These are phyloP conservation scores for Spiraea crenata DNA, from an alignment of 331 rosid genomes.

Conservation along the genomic window DNA sequence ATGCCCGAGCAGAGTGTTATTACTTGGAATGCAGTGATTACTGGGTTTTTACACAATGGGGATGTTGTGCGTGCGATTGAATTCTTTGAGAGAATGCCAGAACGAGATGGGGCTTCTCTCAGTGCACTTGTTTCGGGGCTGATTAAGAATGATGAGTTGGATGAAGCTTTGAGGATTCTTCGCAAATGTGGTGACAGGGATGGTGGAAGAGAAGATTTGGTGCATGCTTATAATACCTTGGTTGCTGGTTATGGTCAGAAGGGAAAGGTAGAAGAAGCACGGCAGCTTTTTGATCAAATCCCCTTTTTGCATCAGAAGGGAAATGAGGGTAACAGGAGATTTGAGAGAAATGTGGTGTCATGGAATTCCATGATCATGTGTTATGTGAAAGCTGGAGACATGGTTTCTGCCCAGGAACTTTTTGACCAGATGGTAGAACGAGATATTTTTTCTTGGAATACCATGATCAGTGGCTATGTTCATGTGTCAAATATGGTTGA, in stretches of 20 bases:
- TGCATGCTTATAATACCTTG: slow-evolving; percentile 63
- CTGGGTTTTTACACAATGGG: slow-evolving; percentile 68
- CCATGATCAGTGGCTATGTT: slow-evolving; percentile 70
- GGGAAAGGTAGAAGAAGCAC: slow-evolving; percentile 57
- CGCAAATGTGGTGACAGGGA: slow-evolving; percentile 33
- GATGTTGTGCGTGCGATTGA: slow-evolving; percentile 49
- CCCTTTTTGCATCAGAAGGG: slow-evolving; percentile 25
- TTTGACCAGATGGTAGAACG: slow-evolving; percentile 62
- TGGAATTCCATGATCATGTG: slow-evolving; percentile 88
- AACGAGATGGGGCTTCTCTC: slow-evolving; percentile 54
- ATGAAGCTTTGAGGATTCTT: slow-evolving; percentile 52
- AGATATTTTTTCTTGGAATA: slow-evolving; percentile 75
- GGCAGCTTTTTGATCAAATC: slow-evolving; percentile 47
- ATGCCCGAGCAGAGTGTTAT: slow-evolving; percentile 61
- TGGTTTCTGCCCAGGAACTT: slow-evolving; percentile 56
- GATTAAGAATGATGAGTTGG: slow-evolving; percentile 51
- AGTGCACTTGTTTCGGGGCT: slow-evolving; percentile 63
- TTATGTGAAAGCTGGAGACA: slow-evolving; percentile 54
- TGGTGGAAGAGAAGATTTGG: slow-evolving; percentile 41
- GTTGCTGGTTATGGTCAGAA: slow-evolving; percentile 73
- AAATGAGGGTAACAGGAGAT: slow-evolving; percentile 26
- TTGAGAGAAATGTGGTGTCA: slow-evolving; percentile 56
- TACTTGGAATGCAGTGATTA: slow-evolving; percentile 68
- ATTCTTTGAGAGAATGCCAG: slow-evolving; percentile 51
- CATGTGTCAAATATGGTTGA: slow-evolving; percentile 54